Evolutionary conservation across 2,329 filamentous ascomycete genomes (phyloP).

Genomic region (Pyricularia sp.): DNA sequence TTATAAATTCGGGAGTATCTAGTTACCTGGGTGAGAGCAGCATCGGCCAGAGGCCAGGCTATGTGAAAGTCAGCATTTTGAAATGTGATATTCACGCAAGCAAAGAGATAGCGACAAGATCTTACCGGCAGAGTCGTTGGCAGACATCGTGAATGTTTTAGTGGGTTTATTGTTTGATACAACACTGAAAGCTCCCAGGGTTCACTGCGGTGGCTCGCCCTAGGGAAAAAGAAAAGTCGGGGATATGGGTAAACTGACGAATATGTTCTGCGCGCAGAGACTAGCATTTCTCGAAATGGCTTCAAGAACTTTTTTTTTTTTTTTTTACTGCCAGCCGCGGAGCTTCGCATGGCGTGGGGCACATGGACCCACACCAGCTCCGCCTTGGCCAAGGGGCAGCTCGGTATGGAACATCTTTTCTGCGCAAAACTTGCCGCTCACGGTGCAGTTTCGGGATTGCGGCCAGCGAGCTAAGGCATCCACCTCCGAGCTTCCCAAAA

Average conservation of each 20-base stretch:
- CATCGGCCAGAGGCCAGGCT: constrained; percentile 15
- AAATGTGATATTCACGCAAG: not conserved
- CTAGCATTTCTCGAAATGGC: not conserved
- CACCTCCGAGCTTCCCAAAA: not conserved
- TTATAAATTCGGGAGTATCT: constrained; percentile 25
- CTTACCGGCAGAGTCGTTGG: constrained; percentile 6
- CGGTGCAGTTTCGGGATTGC: not conserved
- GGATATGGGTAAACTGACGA: not conserved
- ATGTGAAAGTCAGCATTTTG: not conserved
- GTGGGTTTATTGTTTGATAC: not conserved
- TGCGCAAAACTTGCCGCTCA: not conserved
- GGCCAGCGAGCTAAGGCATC: not conserved
- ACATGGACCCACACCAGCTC: not conserved
- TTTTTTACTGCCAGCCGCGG: not conserved
- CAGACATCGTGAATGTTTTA: not conserved
- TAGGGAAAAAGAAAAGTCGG: constrained; percentile 13
- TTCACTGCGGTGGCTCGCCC: constrained; percentile 51
- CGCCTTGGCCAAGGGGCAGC: not conserved
- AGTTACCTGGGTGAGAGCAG: constrained; percentile 9
- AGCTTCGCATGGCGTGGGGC: not conserved
- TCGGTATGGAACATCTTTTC: not conserved
- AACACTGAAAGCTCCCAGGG: constrained; percentile 24
- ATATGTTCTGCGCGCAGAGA: not conserved
- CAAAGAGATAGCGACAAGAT: not conserved
- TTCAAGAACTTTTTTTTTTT: constrained; percentile 4